Evolutionary conservation across 2,329 filamentous ascomycete genomes (phyloP).

Genomic region (Penicillium sp.): DNA sequence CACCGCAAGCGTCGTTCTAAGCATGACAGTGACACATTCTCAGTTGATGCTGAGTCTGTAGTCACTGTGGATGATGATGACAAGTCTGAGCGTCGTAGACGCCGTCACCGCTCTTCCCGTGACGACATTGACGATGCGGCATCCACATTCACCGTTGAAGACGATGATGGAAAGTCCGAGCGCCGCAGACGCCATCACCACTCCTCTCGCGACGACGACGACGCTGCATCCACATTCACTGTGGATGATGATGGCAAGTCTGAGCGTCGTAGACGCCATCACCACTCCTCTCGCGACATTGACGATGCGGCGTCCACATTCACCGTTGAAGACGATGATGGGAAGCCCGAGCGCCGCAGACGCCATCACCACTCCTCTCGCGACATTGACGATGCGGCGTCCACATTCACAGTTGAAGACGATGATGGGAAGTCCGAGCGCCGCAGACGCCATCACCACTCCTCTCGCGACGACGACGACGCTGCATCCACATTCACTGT

Average conservation of each 20-base stretch:
- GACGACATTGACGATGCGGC: background rate
- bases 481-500: background rate
- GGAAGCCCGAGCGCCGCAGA: background rate
- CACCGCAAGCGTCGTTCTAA: background rate
- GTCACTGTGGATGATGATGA: constrained; percentile 23
- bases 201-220: background rate
- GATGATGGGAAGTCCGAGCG: constrained; percentile 7
- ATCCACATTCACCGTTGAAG: constrained; percentile 8
- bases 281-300: background rate
- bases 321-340: constrained; percentile 1
- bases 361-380: background rate
- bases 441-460: background rate
- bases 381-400: background rate
- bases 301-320: background rate
- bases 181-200: background rate
- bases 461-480: constrained; percentile 1
- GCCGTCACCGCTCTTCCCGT: constrained; percentile 12
- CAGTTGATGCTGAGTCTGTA: constrained; percentile 19
- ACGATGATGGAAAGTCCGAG: constrained; percentile 11
- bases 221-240: background rate
- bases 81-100: constrained; percentile 22
- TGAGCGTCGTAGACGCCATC: background rate
- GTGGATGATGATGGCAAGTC: constrained; percentile 11
- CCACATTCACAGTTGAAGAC: constrained; percentile 13
- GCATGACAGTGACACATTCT: constrained; percentile 20